Conservation (phyloP, 192 early-diverging fungal species). For the Coemansia sp. region DNA sequence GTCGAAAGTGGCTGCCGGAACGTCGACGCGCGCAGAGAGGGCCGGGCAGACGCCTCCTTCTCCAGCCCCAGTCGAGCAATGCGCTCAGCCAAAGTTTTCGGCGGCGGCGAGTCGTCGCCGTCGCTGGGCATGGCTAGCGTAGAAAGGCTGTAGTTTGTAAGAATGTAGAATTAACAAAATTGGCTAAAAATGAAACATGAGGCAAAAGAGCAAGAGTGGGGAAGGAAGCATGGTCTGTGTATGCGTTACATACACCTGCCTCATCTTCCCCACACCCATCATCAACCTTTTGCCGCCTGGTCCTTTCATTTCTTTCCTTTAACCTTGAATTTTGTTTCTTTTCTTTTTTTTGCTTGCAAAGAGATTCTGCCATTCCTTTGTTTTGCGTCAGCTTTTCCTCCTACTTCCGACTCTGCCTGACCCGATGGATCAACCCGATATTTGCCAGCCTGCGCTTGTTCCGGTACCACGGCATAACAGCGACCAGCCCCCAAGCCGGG, state of each 20-base stretch:
- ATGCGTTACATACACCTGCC: not conserved
- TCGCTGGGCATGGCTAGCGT: constrained; percentile 29
- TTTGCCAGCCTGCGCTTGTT: not conserved
- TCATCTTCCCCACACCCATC: not conserved
- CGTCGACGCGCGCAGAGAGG: constrained; percentile 10
- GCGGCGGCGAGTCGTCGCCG: constrained; percentile 39
- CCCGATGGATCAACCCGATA: constrained; percentile 6
- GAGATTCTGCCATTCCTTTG: not conserved
- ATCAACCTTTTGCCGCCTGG: not conserved
- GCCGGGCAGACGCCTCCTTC: constrained; percentile 15
- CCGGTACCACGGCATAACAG: not conserved
- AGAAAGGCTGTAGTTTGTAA: constrained; percentile 1
- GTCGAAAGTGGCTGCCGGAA: not conserved
- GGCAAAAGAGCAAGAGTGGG: not conserved
- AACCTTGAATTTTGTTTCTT: not conserved
- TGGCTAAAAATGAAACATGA: not conserved
- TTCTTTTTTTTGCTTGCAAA: not conserved
- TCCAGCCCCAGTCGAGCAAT: constrained; percentile 51
- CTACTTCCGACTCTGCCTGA: not conserved
- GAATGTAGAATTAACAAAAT: not conserved
- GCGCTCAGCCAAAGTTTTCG: constrained; percentile 54
- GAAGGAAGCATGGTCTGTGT: not conserved
- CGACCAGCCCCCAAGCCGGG: not conserved
- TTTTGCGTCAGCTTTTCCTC: not conserved
- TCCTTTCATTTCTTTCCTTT: not conserved